Evolutionary conservation across 441 rosid species (phyloP), one percentile per base, ranked within the genome.

Genomic region (Brassica balearica): DNA sequence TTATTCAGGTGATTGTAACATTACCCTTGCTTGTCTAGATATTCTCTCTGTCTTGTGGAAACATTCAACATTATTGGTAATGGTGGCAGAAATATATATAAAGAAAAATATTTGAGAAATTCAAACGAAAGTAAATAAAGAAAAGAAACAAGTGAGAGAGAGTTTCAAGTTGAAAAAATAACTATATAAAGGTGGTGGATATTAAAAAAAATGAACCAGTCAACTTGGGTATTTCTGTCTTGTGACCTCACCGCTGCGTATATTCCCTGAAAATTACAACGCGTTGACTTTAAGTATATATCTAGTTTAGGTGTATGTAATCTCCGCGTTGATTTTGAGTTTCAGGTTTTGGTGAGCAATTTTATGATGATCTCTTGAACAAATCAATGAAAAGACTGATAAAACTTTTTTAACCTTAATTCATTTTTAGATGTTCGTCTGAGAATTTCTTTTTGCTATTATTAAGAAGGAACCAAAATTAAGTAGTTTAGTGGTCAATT

Each of bases 41-140:
- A 17, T 65, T 27, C n/a, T 23, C 7, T 67, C 2, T 77, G 29
- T 64, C 22, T 51, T 71, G 76, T 77, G 48, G 68, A 77, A 65
- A 15, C 22, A 1, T 71, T 71, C 76, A 71, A 48, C 56, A 48
- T 48, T 48, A 48, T 48, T n/a, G 4, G 17, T 48, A 48, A 4
- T 48, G 56, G 56, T 48, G 56, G 56, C 27, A 25, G 27, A 25
- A 25, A 25, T 25, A 25, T 25, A 25, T 25, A 25, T 23, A 0
- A 0, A 48, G 56, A 48, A 48, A 48, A 48, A n/a, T 12, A 48
- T 0, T 48, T n/a, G 17, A 0, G 56, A 48, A 48, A 48, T 48
- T 48, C 56, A 48, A 48, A 48, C 55, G 15, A 48, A 12, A 12
- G 55, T 48, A 48, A 48, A 48, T 48, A 48, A 48, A 48, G 51